Evolutionary conservation across 225 moss, liverwort and hornwort genomes (phyloP), one percentile per base, ranked within the genome.

Genomic region (Thuidium tamariscinum): DNA sequence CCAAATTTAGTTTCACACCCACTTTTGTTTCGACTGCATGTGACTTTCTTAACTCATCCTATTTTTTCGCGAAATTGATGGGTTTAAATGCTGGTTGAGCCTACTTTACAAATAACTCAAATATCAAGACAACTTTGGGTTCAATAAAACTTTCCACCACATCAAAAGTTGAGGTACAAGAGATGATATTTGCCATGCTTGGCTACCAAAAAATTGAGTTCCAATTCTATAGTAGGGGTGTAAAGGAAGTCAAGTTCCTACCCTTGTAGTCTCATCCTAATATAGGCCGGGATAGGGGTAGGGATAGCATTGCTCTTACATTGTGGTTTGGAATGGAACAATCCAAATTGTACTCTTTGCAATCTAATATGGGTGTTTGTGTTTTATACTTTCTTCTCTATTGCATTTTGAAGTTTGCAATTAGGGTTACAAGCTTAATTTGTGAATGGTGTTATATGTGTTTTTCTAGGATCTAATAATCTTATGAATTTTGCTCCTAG

Each of bases 341-440:
- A 22, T 25, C 0, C 13, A 1, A 11, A 8, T 13, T 25, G 25
- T 1, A 41, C 2, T 44, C 27, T 60, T 27, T 2, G 15, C 36
- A n/a, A 37, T 15, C 18, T 27, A 12, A 17, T 18, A 13, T 7
- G 37, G 10, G 7, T 41, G 26, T 41, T 7, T 10, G 0, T 61
- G n/a, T n/a, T n/a, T n/a, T 3, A 3, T 6, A 22, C 23, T 32
- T 61, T 61, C 0, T 61, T 4, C n/a, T 44, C 4, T 0, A 30
- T 32, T 44, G 21, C 2, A 2, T 32, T 62, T 22, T 42, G 20
- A 79, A 60, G 8, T 60, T 7, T 48, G 27, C 7, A 51, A 36
- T 51, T 1, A 36, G 4, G 51, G 2, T 30, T 65, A 26, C 1
- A 65, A 2, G 16, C 6, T 17, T 32, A 42, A 18, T 1, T 51